Evolutionary conservation across 768 basidiomycete species (phyloP), one percentile per base, ranked within the genome.

Genomic region (Serendipita sp.): DNA sequence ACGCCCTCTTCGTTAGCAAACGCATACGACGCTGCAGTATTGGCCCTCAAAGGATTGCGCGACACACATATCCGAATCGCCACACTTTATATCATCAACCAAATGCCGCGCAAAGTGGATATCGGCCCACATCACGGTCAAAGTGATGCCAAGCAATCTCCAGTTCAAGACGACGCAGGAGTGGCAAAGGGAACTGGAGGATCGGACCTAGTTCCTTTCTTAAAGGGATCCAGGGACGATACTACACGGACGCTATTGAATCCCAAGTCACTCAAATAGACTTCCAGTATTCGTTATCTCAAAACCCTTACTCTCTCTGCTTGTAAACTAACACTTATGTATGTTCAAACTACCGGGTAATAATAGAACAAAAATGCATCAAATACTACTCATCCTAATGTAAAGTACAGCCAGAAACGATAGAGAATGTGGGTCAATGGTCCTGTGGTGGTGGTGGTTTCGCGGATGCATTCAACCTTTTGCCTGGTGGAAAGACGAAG

Each of bases 61-160:
- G 91, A 95, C 72, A 77, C 79, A 48, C 95, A 99, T 74, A 92
- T 98, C 77, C 84, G 86, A 63, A 82, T 97, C 65, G 94, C 89
- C 46, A 87, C 86, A 70, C 75, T 90, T 45, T 98, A 96, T 73
- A 78, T 97, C 70, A 85, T 97, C 35, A 83, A 83, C 15, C 92
- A 92, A 85, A 86, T 91, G 28, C 79, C 56, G 16, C 28, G 56
- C 16, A 51, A 32, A 8, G 48, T 1, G 8, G 7, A 41, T 41
- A 5, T 13, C 5, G 41, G 41, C 3, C 41, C 41, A 41, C 5
- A 41, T 5, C 41, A 5, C 7, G 41, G 24, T 24, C 24, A 41
- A 41, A 13, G 41, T 7, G 41, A 41, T 1, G 41, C 13, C 7
- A 51, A 5, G 18, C 5, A 18, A n/a, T 30, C 18, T 10, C 28